Evolutionary conservation across 495 filamentous ascomycete genomes (phyloP).

Genomic region (Daldinia vernicosa): DNA sequence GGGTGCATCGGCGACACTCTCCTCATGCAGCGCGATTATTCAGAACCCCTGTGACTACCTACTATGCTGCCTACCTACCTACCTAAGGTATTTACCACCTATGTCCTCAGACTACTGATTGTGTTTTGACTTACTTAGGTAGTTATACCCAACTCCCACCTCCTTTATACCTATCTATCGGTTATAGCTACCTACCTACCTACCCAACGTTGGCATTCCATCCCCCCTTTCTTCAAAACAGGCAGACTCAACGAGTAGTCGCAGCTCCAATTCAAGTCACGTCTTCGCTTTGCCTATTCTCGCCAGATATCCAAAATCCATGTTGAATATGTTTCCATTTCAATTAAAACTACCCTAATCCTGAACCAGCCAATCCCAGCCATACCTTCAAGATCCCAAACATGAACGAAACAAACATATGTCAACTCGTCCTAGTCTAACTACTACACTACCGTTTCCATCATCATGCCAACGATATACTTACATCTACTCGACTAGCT

Average conservation of each 20-base stretch:
- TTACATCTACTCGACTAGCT: slow-evolving; percentile 2
- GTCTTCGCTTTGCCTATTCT: background rate
- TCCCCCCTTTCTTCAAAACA: background rate
- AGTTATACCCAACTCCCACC: background rate
- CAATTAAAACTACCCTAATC: slow-evolving; percentile 9
- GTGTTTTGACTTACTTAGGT: background rate
- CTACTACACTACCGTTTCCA: background rate
- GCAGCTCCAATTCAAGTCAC: background rate
- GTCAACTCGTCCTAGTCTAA: slow-evolving; percentile 11
- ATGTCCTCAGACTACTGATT: background rate
- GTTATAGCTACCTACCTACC: background rate
- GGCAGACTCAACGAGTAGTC: background rate
- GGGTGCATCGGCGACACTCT: slow-evolving; percentile 3
- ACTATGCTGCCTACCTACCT: background rate
- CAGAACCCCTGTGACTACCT: slow-evolving; percentile 17
- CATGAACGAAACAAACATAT: slow-evolving; percentile 16
- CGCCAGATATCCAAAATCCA: background rate
- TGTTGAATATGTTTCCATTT: background rate
- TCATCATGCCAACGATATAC: slow-evolving; percentile 3
- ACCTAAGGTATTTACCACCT: background rate
- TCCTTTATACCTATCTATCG: background rate
- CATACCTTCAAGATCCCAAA: slow-evolving; percentile 8
- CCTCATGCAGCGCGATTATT: slow-evolving; percentile 37
- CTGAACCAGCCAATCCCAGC: slow-evolving; percentile 2
- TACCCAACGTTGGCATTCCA: background rate